These are phyloP conservation scores for Juglanconis sp. DNA, from an alignment of 2,329 filamentous ascomycete genomes.

Conservation along the genomic window DNA sequence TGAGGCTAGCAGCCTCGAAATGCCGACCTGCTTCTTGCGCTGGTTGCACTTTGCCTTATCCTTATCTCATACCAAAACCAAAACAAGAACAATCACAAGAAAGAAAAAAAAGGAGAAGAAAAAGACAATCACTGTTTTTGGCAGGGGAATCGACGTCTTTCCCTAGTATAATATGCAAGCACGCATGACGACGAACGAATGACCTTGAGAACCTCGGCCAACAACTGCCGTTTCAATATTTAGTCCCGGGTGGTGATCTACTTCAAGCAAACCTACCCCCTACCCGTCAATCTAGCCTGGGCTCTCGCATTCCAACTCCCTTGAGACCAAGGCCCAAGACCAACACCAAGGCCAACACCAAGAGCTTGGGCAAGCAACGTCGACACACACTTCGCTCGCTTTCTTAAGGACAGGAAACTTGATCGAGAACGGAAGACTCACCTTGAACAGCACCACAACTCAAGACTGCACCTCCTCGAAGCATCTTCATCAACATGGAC, in stretches of 20 bases:
- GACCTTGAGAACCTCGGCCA: neutral
- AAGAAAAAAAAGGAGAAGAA: too few relatives aligned
- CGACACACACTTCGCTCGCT: neutral
- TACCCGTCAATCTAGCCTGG: too few relatives aligned
- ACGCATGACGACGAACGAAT: neutral
- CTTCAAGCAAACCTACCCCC: too few relatives aligned
- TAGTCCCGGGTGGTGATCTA: neutral
- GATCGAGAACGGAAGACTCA: neutral
- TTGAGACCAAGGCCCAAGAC: too few relatives aligned
- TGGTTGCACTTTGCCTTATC: neutral
- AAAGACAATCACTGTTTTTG: too few relatives aligned
- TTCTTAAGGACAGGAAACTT: neutral
- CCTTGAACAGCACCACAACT: neutral
- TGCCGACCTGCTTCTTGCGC: neutral
- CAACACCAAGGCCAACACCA: neutral
- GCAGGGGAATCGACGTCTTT: neutral
- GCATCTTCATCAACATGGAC: constrained; percentile 22
- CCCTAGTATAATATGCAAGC: neutral
- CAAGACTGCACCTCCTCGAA: neutral
- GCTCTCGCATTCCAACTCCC: too few relatives aligned
- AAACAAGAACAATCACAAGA: neutral
- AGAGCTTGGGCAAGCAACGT: neutral
- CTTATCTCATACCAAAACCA: neutral
- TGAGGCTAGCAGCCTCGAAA: neutral
- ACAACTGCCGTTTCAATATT: neutral